These are phyloP conservation scores for Baorangia bicolor DNA, from an alignment of 768 basidiomycete genomes.

Conservation along the genomic window DNA sequence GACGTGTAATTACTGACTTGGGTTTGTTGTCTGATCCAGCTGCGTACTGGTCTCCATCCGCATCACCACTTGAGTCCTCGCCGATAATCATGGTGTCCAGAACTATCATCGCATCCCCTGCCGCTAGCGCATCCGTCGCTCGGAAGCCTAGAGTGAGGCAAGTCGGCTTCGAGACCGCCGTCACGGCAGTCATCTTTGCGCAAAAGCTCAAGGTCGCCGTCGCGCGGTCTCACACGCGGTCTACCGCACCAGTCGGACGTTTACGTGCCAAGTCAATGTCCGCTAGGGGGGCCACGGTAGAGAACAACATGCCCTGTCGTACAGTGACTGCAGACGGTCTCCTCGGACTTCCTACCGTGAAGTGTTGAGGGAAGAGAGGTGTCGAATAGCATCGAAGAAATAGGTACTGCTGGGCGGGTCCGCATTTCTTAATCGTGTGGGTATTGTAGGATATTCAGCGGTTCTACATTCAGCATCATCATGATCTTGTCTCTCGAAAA, in stretches of 20 bases:
- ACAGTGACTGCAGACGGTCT: neutral
- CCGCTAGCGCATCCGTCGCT: neutral
- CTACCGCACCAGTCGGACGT: neutral
- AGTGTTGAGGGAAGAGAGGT: neutral
- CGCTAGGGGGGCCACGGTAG: neutral
- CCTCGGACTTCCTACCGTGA: neutral
- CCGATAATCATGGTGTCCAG: neutral
- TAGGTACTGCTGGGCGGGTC: neutral
- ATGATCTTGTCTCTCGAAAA: neutral
- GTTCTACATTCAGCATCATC: neutral
- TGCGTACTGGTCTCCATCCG: neutral
- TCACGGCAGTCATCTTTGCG: conserved; percentile 22
- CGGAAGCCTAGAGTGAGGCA: conserved; percentile 2
- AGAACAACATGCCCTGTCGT: neutral
- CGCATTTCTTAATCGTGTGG: neutral
- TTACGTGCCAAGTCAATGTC: conserved; percentile 6
- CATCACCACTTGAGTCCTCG: neutral
- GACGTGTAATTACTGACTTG: conserved; percentile 2
- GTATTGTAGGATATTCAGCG: neutral
- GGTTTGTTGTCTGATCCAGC: neutral
- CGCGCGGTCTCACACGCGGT: conserved; percentile 5
- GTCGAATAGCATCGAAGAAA: neutral
- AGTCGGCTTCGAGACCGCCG: conserved; percentile 24
- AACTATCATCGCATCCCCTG: neutral
- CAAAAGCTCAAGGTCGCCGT: conserved; percentile 22